Percentiles rank a stretch among this genome's conserved stretches.
Evolutionary conservation across 768 basidiomycete species (phyloP).

Genomic region (Rhodosporidiobolus sp.): DNA sequence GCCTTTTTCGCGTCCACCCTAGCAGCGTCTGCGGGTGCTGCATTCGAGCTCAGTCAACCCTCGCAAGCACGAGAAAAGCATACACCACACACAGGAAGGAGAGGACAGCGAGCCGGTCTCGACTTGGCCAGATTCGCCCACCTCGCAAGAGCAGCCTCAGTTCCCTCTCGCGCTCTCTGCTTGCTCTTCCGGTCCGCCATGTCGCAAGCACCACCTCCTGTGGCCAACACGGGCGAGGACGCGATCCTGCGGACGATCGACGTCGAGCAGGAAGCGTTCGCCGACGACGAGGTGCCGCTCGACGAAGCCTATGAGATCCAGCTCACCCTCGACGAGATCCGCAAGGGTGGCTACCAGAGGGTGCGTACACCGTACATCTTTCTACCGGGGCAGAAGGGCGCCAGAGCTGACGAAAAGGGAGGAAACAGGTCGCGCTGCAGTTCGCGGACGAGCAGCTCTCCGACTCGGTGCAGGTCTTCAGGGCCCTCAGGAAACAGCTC

Average conservation of each 20-base stretch:
- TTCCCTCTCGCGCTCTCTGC: neutral
- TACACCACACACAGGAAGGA: too few relatives aligned
- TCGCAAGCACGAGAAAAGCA: too few relatives aligned
- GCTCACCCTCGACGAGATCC: conserved; percentile 62
- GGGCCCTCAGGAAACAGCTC: conserved; percentile 59
- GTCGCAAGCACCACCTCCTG: conserved; percentile 30
- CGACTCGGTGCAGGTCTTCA: conserved; percentile 79
- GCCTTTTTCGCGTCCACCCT: too few relatives aligned
- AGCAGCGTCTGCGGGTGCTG: too few relatives aligned
- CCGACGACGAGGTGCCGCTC: conserved; percentile 48
- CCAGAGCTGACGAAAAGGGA: conserved; percentile 12
- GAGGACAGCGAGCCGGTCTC: too few relatives aligned
- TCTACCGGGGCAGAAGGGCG: neutral
- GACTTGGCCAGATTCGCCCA: too few relatives aligned
- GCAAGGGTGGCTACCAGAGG: conserved; percentile 64
- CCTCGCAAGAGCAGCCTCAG: too few relatives aligned
- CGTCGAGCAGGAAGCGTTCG: conserved; percentile 52
- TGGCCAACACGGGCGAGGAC: conserved; percentile 55
- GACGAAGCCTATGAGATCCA: conserved; percentile 72
- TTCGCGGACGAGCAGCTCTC: conserved; percentile 91
- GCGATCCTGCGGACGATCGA: conserved; percentile 61
- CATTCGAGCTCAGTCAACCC: too few relatives aligned
- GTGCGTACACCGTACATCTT: conserved; percentile 52
- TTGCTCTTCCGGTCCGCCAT: neutral
- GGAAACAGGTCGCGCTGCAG: conserved; percentile 73